These are phyloP conservation scores for Myxozyma monticola DNA, from an alignment of 805 yeast genomes.

Conservation along the genomic window DNA sequence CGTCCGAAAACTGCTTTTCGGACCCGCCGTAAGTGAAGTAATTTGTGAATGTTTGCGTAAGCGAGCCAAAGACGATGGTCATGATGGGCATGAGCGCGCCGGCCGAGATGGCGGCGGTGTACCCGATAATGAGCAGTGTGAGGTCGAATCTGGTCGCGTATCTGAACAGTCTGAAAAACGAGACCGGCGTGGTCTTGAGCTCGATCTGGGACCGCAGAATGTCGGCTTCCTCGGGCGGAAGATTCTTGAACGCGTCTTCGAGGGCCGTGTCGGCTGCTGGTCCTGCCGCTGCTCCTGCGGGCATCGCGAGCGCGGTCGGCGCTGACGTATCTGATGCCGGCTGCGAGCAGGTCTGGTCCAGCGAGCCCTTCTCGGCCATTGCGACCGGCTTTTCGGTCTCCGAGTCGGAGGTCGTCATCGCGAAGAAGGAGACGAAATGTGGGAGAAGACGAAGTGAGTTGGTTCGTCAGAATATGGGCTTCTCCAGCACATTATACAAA, in stretches of 20 bases:
- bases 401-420: not conserved
- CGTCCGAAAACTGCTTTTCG: constrained; percentile 36
- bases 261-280: not conserved
- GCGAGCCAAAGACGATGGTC: constrained; percentile 43
- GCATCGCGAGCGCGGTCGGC: not conserved
- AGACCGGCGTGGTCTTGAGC: constrained; percentile 30
- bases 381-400: not conserved
- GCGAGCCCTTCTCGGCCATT: not conserved
- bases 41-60: constrained; percentile 40
- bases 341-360: not conserved
- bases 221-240: constrained; percentile 38
- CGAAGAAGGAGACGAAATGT: not conserved
- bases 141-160: constrained; percentile 38
- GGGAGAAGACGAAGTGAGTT: not conserved
- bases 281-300: constrained; percentile 1
- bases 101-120: constrained; percentile 32
- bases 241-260: constrained; percentile 26
- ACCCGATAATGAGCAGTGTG: constrained; percentile 35
- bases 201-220: constrained; percentile 40
- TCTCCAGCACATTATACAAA: no score
- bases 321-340: no score
- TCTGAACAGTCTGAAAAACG: constrained; percentile 36
- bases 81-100: constrained; percentile 43
- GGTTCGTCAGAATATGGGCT: no score
- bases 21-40: constrained; percentile 31